Evolutionary conservation across 495 filamentous ascomycete genomes (phyloP).

Genomic region (Xylaria venustula): DNA sequence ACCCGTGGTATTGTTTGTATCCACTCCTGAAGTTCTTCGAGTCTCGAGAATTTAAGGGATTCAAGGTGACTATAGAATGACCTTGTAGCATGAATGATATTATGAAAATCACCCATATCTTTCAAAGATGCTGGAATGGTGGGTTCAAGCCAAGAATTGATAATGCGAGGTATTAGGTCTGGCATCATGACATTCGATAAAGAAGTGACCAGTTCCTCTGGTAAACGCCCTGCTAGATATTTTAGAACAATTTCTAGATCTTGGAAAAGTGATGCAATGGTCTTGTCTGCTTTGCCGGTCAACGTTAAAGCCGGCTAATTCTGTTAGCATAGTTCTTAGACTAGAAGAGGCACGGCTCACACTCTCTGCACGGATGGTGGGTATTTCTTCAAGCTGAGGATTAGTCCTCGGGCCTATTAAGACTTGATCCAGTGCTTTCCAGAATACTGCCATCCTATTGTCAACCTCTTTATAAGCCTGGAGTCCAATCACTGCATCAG

Average conservation of each 20-base stretch:
- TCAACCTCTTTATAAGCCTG: slow-evolving; percentile 53
- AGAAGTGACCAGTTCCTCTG: slow-evolving; percentile 56
- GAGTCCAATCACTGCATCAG: slow-evolving; percentile 48
- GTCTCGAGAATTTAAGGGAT: slow-evolving; percentile 63
- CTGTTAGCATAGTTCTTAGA: slow-evolving; percentile 19
- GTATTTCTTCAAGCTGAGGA: slow-evolving; percentile 25
- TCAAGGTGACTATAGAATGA: slow-evolving; percentile 64
- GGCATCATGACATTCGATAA: slow-evolving; percentile 69
- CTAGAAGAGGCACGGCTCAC: slow-evolving; percentile 31
- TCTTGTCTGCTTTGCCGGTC: slow-evolving; percentile 34
- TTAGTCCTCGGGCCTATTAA: slow-evolving; percentile 53
- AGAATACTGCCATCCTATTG: slow-evolving; percentile 47
- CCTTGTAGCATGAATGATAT: slow-evolving; percentile 56
- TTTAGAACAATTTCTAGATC: slow-evolving; percentile 62
- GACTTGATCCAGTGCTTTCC: slow-evolving; percentile 48
- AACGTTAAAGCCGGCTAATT: slow-evolving; percentile 31
- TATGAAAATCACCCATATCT: slow-evolving; percentile 67
- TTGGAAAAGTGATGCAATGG: slow-evolving; percentile 48
- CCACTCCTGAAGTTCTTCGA: slow-evolving; percentile 75
- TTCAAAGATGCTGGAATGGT: slow-evolving; percentile 70
- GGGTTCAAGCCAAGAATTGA: slow-evolving; percentile 69
- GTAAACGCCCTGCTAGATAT: slow-evolving; percentile 66
- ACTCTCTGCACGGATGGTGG: slow-evolving; percentile 35
- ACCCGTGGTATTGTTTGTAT: slow-evolving; percentile 70
- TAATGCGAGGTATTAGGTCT: slow-evolving; percentile 61